Percentiles rank a stretch among this genome's conserved stretches.
Conservation (phyloP, 352 stramenopile genomes). For the Phytophthora vignae region DNA sequence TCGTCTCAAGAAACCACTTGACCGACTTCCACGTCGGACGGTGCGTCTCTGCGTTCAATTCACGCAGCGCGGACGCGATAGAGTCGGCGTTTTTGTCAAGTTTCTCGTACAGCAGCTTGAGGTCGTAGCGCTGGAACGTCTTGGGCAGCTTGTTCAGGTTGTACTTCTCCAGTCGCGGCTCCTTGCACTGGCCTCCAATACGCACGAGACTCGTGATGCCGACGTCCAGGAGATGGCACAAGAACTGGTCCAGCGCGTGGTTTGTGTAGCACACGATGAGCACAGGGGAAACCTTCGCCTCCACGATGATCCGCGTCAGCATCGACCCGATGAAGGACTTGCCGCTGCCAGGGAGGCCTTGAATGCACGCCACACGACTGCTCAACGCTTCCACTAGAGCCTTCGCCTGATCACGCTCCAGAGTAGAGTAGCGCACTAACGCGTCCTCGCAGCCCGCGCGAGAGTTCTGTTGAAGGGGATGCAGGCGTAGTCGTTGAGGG, state of each 20-base stretch:
- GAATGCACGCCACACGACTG: slow-evolving; percentile 76
- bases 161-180: slow-evolving; percentile 45
- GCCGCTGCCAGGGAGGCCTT: slow-evolving; percentile 82
- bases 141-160: slow-evolving; percentile 44
- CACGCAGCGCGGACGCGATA: slow-evolving; percentile 19
- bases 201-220: slow-evolving; percentile 68
- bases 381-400: slow-evolving; percentile 74
- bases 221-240: slow-evolving; percentile 79
- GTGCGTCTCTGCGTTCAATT: slow-evolving; percentile 21
- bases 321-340: slow-evolving; percentile 89
- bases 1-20: slow-evolving; percentile 43
- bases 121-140: slow-evolving; percentile 32
- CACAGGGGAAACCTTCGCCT: slow-evolving; percentile 55
- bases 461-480: slow-evolving; percentile 28
- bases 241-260: slow-evolving; percentile 91
- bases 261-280: slow-evolving; percentile 93
- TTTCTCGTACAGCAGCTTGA: slow-evolving; percentile 41
- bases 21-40: slow-evolving; percentile 40
- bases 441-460: slow-evolving; percentile 25
- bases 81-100: slow-evolving; percentile 40
- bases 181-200: slow-evolving; percentile 81
- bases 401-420: slow-evolving; percentile 70
- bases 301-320: slow-evolving; percentile 74
- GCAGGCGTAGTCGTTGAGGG: slow-evolving; percentile 21
- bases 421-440: slow-evolving; percentile 39